These are phyloP conservation scores for Albophoma yamanashiensis DNA, from an alignment of 2,329 filamentous ascomycete genomes.

Conservation along the genomic window DNA sequence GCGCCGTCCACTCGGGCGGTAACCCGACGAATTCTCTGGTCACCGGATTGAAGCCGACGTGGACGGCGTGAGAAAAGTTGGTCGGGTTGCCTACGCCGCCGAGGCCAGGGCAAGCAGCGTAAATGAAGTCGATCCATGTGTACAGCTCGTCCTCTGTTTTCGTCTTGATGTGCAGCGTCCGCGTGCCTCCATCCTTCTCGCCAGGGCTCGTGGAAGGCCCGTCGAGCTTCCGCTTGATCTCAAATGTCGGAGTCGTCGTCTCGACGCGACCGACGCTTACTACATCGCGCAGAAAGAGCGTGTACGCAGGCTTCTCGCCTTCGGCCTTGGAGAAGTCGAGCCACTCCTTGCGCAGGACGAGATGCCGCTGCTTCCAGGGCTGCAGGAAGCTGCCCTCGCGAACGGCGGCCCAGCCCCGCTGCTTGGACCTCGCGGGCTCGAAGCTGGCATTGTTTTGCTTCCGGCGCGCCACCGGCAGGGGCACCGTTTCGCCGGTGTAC, in stretches of 20 bases:
- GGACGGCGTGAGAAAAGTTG: constrained; percentile 93
- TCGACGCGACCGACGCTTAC: constrained; percentile 86
- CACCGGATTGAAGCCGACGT: constrained; percentile 93
- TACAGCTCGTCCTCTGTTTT: constrained; percentile 96
- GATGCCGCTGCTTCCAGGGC: constrained; percentile 80
- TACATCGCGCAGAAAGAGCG: constrained; percentile 76
- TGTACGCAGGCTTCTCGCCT: constrained; percentile 76
- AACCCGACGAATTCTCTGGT: constrained; percentile 92
- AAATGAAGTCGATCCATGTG: constrained; percentile 97
- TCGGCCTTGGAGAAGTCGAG: constrained; percentile 93
- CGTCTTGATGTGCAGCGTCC: constrained; percentile 82
- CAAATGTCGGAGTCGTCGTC: constrained; percentile 82
- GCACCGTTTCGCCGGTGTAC: constrained; percentile 62
- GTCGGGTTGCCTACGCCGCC: constrained; percentile 97
- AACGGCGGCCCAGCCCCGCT: constrained; percentile 72
- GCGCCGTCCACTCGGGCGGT: constrained; percentile 92
- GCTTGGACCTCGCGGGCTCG: constrained; percentile 62
- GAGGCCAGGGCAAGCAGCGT: constrained; percentile 95
- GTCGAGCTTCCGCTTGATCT: constrained; percentile 70
- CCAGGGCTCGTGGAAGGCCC: constrained; percentile 60
- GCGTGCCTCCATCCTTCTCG: constrained; percentile 70
- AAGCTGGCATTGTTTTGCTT: constrained; percentile 51
- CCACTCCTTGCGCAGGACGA: constrained; percentile 85
- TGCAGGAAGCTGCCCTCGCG: constrained; percentile 88
- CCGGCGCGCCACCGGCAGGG: constrained; percentile 55